Conservation (phyloP, 2,329 filamentous ascomycete genomes). For the Diaporthe nobilis region DNA sequence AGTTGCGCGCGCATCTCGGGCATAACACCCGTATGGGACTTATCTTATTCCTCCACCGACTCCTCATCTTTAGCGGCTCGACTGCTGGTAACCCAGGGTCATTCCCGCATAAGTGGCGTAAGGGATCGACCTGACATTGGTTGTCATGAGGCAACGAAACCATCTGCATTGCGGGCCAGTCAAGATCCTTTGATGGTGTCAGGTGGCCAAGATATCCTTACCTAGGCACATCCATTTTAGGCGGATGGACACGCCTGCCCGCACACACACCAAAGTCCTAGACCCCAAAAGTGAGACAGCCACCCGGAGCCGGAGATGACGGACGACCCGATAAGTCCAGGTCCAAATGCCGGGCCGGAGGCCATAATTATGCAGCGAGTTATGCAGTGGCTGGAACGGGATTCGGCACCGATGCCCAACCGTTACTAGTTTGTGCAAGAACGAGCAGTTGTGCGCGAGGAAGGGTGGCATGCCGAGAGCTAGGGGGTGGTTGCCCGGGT, state of each 20-base stretch:
- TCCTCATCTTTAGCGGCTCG: neutral
- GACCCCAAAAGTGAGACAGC: neutral
- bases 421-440: conserved; percentile 15
- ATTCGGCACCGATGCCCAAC: conserved; percentile 2
- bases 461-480: neutral
- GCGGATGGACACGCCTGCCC: neutral
- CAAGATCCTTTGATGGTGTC: neutral
- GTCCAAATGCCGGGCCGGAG: conserved; percentile 7
- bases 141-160: neutral
- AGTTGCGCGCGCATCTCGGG: neutral
- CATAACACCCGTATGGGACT: neutral
- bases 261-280: neutral
- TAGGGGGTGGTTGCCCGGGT: neutral
- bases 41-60: neutral
- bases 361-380: conserved; percentile 17
- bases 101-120: neutral
- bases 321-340: neutral
- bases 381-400: conserved; percentile 17
- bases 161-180: conserved; percentile 2
- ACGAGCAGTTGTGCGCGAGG: neutral
- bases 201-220: neutral
- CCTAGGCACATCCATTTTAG: neutral
- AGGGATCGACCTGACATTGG: neutral
- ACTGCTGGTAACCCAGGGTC: neutral
- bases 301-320: neutral